Base-by-base conservation (phyloP, 2,329 filamentous ascomycete species). In the Fusarium agapanthi region DNA sequence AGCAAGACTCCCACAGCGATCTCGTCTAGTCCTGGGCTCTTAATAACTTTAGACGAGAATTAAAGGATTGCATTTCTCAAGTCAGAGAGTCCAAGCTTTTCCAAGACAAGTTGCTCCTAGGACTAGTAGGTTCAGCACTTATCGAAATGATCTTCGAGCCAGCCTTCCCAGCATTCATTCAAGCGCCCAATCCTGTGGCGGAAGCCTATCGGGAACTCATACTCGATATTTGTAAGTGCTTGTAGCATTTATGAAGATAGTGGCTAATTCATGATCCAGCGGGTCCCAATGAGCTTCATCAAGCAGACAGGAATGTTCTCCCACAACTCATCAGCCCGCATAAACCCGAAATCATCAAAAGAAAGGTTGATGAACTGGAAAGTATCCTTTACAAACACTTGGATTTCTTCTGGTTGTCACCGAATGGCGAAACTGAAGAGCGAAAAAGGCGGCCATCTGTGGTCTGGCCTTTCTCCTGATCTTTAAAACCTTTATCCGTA, bases 131-230 rank as follows among this genome's bases (percentile, higher is more conserved):
- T 13, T 37, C 50, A 16, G 50, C 32, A 53, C 7, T 53, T 0
- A 53, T 53, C 0, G 50, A 53, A 53, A 37, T 26, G 50, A 0
- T 53, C 13, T 53, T 53, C 24, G 50, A 37, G 50, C 50, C 50
- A 16, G 48, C 48, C 13, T 51, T 51, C 32, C 48, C 48, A 35
- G 48, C 48, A 51, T 51, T 51, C n/a, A 3, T 51, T 26, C 48
- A 51, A 0, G 0, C n/a, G 0, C n/a, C 32, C 0, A 35, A 51
- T 1, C 48, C n/a, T 0, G 0, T 51, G 0, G 48, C 32, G 0
- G 48, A 51, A 12, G 32, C 30, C n/a, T 51, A 51, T 3, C n/a
- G 47, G 30, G 7, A 5, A 7, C 34, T 3, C 20, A 34, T 9
- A 4, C 32, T 50, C 3, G 8, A 34, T 34, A 10, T 18, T 1